phyloP scores from a whole-genome alignment of 225 moss, liverwort and hornwort genomes.

The Polytrichum formosum region DNA sequence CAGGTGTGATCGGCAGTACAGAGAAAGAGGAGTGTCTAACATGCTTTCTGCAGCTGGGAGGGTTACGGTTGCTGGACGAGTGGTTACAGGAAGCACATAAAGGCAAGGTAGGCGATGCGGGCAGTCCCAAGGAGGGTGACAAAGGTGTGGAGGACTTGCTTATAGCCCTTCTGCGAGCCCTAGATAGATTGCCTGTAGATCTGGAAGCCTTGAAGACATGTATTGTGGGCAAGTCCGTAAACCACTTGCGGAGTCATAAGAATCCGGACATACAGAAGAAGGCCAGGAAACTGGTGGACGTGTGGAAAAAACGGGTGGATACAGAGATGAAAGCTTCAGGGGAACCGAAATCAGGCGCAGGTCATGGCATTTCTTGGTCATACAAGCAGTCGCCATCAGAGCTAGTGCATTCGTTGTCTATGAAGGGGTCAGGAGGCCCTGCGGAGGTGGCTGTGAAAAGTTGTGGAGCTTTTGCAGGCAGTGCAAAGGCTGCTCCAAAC shows the following conservation, averaged over 20 bases:
- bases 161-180: slow-evolving; percentile 72
- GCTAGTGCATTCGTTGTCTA: slow-evolving; percentile 57
- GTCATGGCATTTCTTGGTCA: slow-evolving; percentile 67
- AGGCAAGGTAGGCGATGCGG: slow-evolving; percentile 91
- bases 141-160: slow-evolving; percentile 91
- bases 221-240: slow-evolving; percentile 93
- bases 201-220: slow-evolving; percentile 92
- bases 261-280: slow-evolving; percentile 92
- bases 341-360: slow-evolving; percentile 73
- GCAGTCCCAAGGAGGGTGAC: slow-evolving; percentile 95
- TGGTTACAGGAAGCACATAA: slow-evolving; percentile 99
- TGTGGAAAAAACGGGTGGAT: slow-evolving; percentile 99
- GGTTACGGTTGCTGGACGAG: slow-evolving; percentile 87
- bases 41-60: slow-evolving; percentile 78
- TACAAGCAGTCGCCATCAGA: slow-evolving; percentile 80
- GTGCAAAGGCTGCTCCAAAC: slow-evolving; percentile 56
- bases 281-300: slow-evolving; percentile 86
- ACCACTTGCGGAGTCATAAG: slow-evolving; percentile 87
- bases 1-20: slow-evolving; percentile 79
- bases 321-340: slow-evolving; percentile 83
- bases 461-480: slow-evolving; percentile 71
- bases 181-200: slow-evolving; percentile 94
- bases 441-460: slow-evolving; percentile 73
- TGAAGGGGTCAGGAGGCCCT: slow-evolving; percentile 55
- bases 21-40: slow-evolving; percentile 83